Conservation (phyloP, 306 rosid species). For the Rosa rugosa region DNA sequence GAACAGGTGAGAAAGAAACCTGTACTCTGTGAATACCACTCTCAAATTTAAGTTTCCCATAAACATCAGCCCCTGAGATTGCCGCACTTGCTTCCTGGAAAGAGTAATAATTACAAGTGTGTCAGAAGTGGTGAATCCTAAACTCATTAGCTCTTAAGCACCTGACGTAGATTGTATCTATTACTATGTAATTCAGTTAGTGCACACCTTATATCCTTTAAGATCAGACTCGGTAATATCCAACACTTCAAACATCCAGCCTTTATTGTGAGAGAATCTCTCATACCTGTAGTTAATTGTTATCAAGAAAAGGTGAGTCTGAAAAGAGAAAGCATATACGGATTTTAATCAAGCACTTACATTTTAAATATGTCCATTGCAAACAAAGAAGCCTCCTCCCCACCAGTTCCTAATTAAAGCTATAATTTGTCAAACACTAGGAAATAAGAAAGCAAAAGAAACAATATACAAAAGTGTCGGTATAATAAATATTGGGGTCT, state of each 20-base stretch:
- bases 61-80: conserved; percentile 72
- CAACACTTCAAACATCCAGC: conserved; percentile 85
- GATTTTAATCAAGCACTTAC: conserved; percentile 43
- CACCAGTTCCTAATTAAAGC: conserved; percentile 68
- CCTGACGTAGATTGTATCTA: not conserved
- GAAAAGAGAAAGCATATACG: conserved; percentile 23
- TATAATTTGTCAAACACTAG: not conserved
- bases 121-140: not conserved
- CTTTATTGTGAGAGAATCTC: conserved; percentile 66
- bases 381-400: conserved; percentile 93
- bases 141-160: not conserved
- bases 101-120: not conserved
- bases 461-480: not conserved
- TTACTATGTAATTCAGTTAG: conserved; percentile 7
- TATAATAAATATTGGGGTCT: not conserved
- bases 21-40: conserved; percentile 96
- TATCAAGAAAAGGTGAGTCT: conserved; percentile 11
- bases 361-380: conserved; percentile 92
- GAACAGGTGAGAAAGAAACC: conserved; percentile 47
- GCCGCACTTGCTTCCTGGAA: conserved; percentile 88
- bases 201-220: conserved; percentile 75
- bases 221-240: conserved; percentile 74
- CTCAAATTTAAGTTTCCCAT: conserved; percentile 91
- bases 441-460: conserved; percentile 19
- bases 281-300: conserved; percentile 58